Percentiles rank a stretch among this genome's conserved stretches.
Conservation (phyloP, 2,329 filamentous ascomycete species). For the Penicillium sp. region DNA sequence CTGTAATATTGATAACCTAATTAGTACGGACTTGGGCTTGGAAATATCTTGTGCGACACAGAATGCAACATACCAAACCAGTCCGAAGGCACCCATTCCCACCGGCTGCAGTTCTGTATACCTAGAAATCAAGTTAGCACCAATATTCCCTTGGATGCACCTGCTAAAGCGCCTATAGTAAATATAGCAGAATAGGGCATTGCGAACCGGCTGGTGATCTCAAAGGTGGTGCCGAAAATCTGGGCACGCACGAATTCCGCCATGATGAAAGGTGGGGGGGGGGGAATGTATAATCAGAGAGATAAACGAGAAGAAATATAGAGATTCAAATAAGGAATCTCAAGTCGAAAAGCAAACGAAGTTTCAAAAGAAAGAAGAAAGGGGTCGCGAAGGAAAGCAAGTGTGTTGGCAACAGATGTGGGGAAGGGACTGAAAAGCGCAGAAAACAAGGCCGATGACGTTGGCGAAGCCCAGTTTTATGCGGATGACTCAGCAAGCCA, state of each 20-base stretch:
- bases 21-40: slow-evolving; percentile 14
- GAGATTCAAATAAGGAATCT: slow-evolving; percentile 6
- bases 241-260: slow-evolving; percentile 98
- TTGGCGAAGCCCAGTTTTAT: slow-evolving; percentile 25
- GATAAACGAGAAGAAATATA: slow-evolving; percentile 10
- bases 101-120: slow-evolving; percentile 98
- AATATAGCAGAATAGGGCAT: not conserved
- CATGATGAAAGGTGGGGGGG: slow-evolving; percentile 59
- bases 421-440: slow-evolving; percentile 29
- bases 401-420: slow-evolving; percentile 26
- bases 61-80: slow-evolving; percentile 74
- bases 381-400: slow-evolving; percentile 16
- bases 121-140: slow-evolving; percentile 49
- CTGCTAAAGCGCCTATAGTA: not conserved
- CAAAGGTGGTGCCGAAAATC: slow-evolving; percentile 99
- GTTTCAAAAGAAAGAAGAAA: slow-evolving; percentile 4
- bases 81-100: slow-evolving; percentile 97
- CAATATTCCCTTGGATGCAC: not conserved
- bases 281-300: not conserved
- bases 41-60: slow-evolving; percentile 6
- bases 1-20: slow-evolving; percentile 48
- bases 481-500: slow-evolving; percentile 16
- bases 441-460: slow-evolving; percentile 35
- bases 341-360: not conserved
- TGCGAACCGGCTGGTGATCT: slow-evolving; percentile 92